phyloP scores from a whole-genome alignment of 2,329 filamentous ascomycete species.

The Clarireedia homoeocarpa region DNA sequence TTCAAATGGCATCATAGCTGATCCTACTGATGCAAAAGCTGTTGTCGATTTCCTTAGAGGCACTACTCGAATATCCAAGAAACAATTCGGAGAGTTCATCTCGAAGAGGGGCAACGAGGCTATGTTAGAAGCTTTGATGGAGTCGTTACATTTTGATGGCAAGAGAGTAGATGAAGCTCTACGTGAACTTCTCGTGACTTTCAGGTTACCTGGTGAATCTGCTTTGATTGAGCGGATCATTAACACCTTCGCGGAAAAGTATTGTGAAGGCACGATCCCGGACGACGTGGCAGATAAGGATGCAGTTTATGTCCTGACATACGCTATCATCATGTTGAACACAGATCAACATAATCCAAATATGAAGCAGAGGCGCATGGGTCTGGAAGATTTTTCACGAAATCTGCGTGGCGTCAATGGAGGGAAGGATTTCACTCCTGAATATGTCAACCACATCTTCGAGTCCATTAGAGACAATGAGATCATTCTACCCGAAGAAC shows the following conservation, averaged over 20 bases:
- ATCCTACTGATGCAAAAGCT: constrained; percentile 63
- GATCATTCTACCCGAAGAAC: constrained; percentile 94
- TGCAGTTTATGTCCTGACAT: constrained; percentile 81
- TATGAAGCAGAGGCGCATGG: constrained; percentile 77
- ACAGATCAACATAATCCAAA: constrained; percentile 97
- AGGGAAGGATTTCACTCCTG: constrained; percentile 72
- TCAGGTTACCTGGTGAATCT: constrained; percentile 89
- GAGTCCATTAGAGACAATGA: constrained; percentile 88
- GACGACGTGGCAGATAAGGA: constrained; percentile 78
- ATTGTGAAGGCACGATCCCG: constrained; percentile 61
- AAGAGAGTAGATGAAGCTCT: constrained; percentile 88
- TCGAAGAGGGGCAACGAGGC: constrained; percentile 84
- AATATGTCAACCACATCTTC: constrained; percentile 81
- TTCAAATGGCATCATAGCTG: constrained; percentile 75
- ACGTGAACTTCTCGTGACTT: constrained; percentile 77
- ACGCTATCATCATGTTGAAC: constrained; percentile 96
- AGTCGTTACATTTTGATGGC: constrained; percentile 77
- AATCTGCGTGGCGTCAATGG: constrained; percentile 89
- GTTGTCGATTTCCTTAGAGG: constrained; percentile 84
- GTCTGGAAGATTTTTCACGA: constrained; percentile 68
- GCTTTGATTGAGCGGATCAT: constrained; percentile 89
- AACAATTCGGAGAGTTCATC: constrained; percentile 81
- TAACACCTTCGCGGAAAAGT: constrained; percentile 78
- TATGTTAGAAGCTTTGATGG: constrained; percentile 78
- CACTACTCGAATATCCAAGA: constrained; percentile 84